Percentiles rank a stretch among this genome's conserved stretches.
Conservation (phyloP, 2,329 filamentous ascomycete genomes). For the Uncinocarpus reesii region DNA sequence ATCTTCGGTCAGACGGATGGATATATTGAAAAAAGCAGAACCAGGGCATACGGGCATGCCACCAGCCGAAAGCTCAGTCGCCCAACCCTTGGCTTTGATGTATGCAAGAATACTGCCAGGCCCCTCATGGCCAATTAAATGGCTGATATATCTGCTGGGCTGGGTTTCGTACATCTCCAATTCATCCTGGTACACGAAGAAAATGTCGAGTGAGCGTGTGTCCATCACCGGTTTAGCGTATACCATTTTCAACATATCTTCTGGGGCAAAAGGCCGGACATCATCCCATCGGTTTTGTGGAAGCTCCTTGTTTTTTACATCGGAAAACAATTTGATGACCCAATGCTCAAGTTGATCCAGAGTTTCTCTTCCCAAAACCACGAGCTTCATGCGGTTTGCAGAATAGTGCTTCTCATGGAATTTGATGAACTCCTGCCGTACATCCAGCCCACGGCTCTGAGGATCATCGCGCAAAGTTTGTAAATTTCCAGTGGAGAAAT, state of each 20-base stretch:
- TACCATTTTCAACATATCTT: conserved; percentile 58
- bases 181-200: conserved; percentile 78
- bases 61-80: conserved; percentile 69
- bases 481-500: conserved; percentile 84
- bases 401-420: conserved; percentile 87
- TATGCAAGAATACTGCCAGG: conserved; percentile 86
- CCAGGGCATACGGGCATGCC: conserved; percentile 67
- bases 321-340: conserved; percentile 73
- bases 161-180: conserved; percentile 68
- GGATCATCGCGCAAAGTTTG: conserved; percentile 76
- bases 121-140: conserved; percentile 84
- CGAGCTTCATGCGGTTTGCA: conserved; percentile 86
- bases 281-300: conserved; percentile 57
- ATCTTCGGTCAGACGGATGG: conserved; percentile 72
- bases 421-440: conserved; percentile 82
- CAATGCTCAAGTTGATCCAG: conserved; percentile 74
- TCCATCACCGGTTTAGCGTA: conserved; percentile 93
- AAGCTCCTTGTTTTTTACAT: conserved; percentile 71
- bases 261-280: conserved; percentile 48
- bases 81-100: conserved; percentile 83
- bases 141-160: conserved; percentile 74
- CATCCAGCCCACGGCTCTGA: conserved; percentile 67
- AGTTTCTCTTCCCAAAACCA: conserved; percentile 69
- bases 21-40: conserved; percentile 67
- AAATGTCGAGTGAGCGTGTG: conserved; percentile 64